Base-by-base conservation (phyloP, 257 asterid species). In the Fraxinus quadrangulata region DNA sequence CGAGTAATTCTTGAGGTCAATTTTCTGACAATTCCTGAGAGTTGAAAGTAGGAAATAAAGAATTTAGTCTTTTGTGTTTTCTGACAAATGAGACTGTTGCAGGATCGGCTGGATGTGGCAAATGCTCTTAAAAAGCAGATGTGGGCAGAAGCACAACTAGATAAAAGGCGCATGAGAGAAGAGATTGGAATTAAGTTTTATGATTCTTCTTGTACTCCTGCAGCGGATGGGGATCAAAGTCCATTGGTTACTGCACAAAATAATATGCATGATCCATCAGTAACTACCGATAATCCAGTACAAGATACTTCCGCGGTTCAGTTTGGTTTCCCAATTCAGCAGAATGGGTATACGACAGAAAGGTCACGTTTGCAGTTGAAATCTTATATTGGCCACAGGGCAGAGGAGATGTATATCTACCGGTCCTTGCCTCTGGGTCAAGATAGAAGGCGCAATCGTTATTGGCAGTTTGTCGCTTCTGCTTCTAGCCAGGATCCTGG, bases 61-160 rank as follows among this genome's bases (percentile, higher is more conserved):
- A 51, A 42, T 76, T 74, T 73, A 67, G n/a, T 45, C 17, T 61
- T 36, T 19, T 33, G 45, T 69, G 65, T 54, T 39, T 73, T 78
- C 78, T 81, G 71, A 83, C 63, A 19, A 73, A 71, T 72, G 67
- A 40, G 49, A 70, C 78, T 81, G 76, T 85, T 89, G 81, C 92
- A 96, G 99, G 99, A 92, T 31, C 95, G 98, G 65, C 85, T 93
- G 86, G 99, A 96, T 88, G 95, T 97, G 67, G 97, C 97, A 23
- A 90, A 78, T 86, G 87, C 94, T 76, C 90, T 96, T 61, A 96
- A 96, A 78, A 96, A 93, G 84, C 99, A 93, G 82, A 93, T 96
- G 97, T 96, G 96, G 99, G 95, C 99, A 31, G 98, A 92, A 82
- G 94, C 98, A 56, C 99, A 96, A 80, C 86, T 96, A 67, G 97